Percentiles rank a stretch among this genome's conserved stretches.
These are phyloP conservation scores for Vigna mungo DNA, from an alignment of 306 rosid genomes.

Conservation along the genomic window DNA sequence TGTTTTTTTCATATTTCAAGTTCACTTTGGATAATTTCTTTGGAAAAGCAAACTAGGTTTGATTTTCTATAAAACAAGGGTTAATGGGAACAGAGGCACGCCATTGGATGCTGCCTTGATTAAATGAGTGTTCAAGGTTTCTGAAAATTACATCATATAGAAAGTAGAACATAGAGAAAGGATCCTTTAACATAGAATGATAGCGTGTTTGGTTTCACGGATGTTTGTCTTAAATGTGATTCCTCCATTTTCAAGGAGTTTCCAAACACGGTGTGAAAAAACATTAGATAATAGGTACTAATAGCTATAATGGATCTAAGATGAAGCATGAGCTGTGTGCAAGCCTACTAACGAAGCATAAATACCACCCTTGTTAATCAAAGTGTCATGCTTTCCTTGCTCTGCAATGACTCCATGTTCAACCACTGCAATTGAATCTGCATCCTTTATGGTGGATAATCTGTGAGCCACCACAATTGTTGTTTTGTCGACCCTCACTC, in stretches of 20 bases:
- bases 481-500: constrained; percentile 64
- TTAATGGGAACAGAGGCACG: neutral
- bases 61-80: too few relatives aligned
- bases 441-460: constrained; percentile 66
- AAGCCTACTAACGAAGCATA: constrained; percentile 76
- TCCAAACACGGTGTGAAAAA: neutral
- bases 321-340: constrained; percentile 48
- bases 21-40: too few relatives aligned
- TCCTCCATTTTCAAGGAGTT: too few relatives aligned
- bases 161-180: too few relatives aligned
- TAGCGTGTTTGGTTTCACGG: too few relatives aligned
- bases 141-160: too few relatives aligned
- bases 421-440: constrained; percentile 70
- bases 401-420: constrained; percentile 71
- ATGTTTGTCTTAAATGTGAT: too few relatives aligned
- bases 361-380: constrained; percentile 61
- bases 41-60: too few relatives aligned
- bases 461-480: constrained; percentile 76
- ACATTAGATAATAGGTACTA: neutral
- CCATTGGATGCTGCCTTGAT: neutral
- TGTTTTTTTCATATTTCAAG: too few relatives aligned
- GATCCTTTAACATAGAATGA: too few relatives aligned
- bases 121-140: too few relatives aligned
- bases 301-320: constrained; percentile 37
- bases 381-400: constrained; percentile 68